phyloP scores from a whole-genome alignment of 2,329 filamentous ascomycete species.

The Drechslera avenae region DNA sequence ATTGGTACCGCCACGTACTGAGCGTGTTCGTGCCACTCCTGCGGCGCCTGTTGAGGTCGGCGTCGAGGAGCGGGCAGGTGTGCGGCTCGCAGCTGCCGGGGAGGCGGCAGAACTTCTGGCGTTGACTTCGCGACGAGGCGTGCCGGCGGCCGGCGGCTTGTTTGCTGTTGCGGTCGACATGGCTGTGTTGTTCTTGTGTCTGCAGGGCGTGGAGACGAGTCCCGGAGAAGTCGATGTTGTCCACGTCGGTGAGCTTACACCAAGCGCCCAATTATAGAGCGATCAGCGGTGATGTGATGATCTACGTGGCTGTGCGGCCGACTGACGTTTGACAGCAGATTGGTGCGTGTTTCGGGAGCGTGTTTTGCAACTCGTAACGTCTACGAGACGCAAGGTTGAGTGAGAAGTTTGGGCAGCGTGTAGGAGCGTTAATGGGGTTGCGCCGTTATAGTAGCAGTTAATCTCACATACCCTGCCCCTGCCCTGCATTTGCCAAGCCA shows the following conservation, averaged over 20 bases:
- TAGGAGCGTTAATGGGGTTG: conserved; percentile 13
- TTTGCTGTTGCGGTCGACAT: conserved; percentile 46
- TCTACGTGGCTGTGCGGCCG: conserved; percentile 17
- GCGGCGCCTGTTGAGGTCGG: conserved; percentile 37
- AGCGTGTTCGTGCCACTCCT: conserved; percentile 39
- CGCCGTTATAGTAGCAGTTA: conserved; percentile 21
- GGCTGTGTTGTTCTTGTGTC: conserved; percentile 10
- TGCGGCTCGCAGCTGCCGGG: conserved; percentile 41
- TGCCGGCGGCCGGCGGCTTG: conserved; percentile 45
- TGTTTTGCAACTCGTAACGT: conserved; percentile 12
- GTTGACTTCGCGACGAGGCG: conserved; percentile 32
- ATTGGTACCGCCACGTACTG: conserved; percentile 37
- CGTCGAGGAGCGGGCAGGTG: conserved; percentile 37
- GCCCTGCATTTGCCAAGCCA: conserved; percentile 27
- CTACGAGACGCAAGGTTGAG: conserved; percentile 14
- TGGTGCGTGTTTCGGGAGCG: background rate
- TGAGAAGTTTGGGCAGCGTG: conserved; percentile 3
- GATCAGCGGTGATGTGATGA: conserved; percentile 9
- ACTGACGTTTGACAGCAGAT: background rate
- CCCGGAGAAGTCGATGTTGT: conserved; percentile 13
- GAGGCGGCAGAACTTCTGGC: conserved; percentile 33
- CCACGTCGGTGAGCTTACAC: conserved; percentile 18
- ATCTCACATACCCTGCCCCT: conserved; percentile 16
- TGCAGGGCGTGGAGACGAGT: conserved; percentile 12
- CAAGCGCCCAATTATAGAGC: conserved; percentile 17